These are phyloP conservation scores for Loxodes magnus DNA, from an alignment of 73 alveolate species.

Conservation along the genomic window DNA sequence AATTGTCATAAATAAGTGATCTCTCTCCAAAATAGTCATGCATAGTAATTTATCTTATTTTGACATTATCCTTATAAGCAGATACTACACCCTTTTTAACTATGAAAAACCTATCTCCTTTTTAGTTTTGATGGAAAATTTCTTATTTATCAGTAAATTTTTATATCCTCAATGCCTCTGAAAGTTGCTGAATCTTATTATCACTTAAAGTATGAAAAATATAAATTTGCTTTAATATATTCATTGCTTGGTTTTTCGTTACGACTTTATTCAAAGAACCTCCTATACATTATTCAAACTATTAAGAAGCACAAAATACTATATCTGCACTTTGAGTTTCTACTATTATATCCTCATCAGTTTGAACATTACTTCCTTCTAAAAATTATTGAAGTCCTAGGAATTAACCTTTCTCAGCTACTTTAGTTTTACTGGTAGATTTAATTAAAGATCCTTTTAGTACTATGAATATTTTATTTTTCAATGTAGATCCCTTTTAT, in stretches of 20 bases:
- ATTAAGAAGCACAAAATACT: background rate
- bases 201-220: background rate
- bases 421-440: background rate
- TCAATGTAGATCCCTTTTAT: background rate
- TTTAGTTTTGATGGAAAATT: background rate
- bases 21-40: slow-evolving; percentile 10
- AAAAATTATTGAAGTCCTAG: background rate
- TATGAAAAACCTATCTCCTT: background rate
- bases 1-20: background rate
- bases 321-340: background rate
- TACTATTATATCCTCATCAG: background rate
- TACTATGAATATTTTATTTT: background rate
- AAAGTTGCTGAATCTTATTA: background rate
- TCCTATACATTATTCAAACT: background rate
- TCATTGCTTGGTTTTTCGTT: background rate
- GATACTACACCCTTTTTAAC: background rate
- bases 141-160: background rate
- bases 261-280: background rate
- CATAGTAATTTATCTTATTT: background rate
- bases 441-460: background rate
- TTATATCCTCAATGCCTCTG: background rate
- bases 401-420: background rate
- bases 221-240: background rate
- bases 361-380: background rate
- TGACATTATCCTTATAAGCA: background rate